A percentile compares a stretch with the other conserved stretches of the same genome.
Evolutionary conservation across 768 basidiomycete genomes (phyloP).

Genomic region (Leucocoprinus leucothites): DNA sequence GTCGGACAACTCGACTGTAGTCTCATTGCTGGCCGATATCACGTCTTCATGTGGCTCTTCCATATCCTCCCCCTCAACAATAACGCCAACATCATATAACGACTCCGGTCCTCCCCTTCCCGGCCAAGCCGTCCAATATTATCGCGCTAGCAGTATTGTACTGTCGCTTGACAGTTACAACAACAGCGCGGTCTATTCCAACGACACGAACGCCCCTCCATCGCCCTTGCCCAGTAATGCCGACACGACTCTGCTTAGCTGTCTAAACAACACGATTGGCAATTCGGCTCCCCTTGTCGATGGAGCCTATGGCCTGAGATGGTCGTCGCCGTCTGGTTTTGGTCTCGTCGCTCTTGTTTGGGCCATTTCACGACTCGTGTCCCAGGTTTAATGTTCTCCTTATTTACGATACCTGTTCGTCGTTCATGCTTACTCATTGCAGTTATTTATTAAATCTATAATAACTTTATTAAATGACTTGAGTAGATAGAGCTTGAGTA

Average conservation of each 20-base stretch:
- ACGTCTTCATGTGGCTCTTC: slow-evolving; percentile 34
- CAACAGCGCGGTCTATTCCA: slow-evolving; percentile 46
- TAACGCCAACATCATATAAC: slow-evolving; percentile 26
- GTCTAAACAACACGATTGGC: slow-evolving; percentile 64
- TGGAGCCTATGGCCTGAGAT: slow-evolving; percentile 21
- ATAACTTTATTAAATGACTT: too few relatives aligned
- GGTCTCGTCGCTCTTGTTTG: slow-evolving; percentile 20
- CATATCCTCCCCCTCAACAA: slow-evolving; percentile 20
- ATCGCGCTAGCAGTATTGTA: slow-evolving; percentile 60
- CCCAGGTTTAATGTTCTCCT: slow-evolving; percentile 12
- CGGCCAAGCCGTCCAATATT: slow-evolving; percentile 64
- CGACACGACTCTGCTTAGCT: slow-evolving; percentile 47
- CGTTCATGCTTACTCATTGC: too few relatives aligned
- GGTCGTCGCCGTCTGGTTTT: slow-evolving; percentile 17
- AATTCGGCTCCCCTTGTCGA: slow-evolving; percentile 53
- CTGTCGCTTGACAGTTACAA: slow-evolving; percentile 67
- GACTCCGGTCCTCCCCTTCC: slow-evolving; percentile 36
- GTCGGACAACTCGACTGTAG: slow-evolving; percentile 45
- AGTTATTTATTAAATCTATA: too few relatives aligned
- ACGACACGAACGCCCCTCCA: slow-evolving; percentile 37
- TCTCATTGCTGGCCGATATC: slow-evolving; percentile 40
- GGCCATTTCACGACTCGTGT: slow-evolving; percentile 21
- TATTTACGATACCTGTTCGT: too few relatives aligned
- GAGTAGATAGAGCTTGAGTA: too few relatives aligned
- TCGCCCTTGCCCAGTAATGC: slow-evolving; percentile 50